Evolutionary conservation across 2,329 filamentous ascomycete genomes (phyloP), one percentile per base, ranked within the genome.

Genomic region (Trichoderma asperellum): DNA sequence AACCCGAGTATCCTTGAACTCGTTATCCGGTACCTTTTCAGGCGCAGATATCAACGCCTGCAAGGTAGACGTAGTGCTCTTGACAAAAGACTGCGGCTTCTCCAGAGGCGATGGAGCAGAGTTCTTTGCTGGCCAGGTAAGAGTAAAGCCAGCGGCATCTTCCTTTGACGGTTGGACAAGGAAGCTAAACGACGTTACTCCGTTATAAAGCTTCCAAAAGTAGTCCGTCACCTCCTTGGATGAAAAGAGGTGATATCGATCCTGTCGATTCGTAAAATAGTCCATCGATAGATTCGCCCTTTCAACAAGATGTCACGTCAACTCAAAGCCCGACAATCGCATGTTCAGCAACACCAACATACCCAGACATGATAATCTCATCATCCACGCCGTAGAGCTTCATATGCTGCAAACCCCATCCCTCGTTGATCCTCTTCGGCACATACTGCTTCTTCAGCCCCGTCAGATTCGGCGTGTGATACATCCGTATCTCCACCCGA

Each of bases 371-470:
- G 73, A 99, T 95, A 69, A 99, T 91, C 79, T 97, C 94, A 76
- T 99, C 94, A 75, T 99, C 96, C 27, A 97, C 84, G 0, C 96
- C 96, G 75, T 99, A 99, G 0, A 99, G 84, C 85, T 99, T 99
- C 95, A 99, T 99, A 77, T 99, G 96, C 78, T 99, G 96, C 71
- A 99, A 81, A 1, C 96, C 96, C 96, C 96, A 99, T 21, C 96
- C 96, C 81, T 99, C 96, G 74, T 99, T 99, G 78, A 99, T 95
- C 24, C 96, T 87, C 77, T 89, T 92, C 0, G 96, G 96, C 2
- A 98, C 88, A 73, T 92, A 84, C 75, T 90, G 89, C 81, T 98
- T 98, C 62, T 91, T 88, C 69, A 96, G 74, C 0, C 96, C 96
- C 2, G 92, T 97, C 72, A 99, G 81, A 76, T 99, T 99, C 0